Evolutionary conservation across 331 rosid species (phyloP).

Genomic region (Phaseolus coccineus): DNA sequence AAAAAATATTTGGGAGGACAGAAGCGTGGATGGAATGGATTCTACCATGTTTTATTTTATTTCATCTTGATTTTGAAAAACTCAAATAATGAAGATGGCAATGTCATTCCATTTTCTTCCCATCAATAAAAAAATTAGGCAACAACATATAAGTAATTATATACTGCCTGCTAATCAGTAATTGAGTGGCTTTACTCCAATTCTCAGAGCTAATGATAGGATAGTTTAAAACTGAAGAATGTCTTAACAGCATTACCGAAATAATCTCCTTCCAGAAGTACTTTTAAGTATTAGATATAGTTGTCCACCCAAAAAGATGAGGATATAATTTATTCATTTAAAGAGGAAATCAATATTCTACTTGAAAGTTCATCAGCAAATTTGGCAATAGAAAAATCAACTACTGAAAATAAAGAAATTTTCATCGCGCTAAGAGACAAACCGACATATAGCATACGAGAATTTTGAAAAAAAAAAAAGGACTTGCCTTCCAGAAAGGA

Average conservation of each 20-base stretch:
- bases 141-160: background rate
- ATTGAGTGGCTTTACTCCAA: background rate
- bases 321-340: background rate
- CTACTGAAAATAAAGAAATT: background rate
- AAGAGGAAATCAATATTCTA: constrained; percentile 7
- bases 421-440: background rate
- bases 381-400: background rate
- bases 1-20: background rate
- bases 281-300: background rate
- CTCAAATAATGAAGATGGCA: background rate
- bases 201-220: background rate
- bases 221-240: background rate
- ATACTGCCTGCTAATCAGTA: background rate
- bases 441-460: background rate
- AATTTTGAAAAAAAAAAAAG: background rate
- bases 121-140: background rate
- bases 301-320: background rate
- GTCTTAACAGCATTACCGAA: background rate
- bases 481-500: constrained; percentile 29
- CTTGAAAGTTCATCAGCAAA: background rate
- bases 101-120: background rate
- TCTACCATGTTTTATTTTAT: background rate
- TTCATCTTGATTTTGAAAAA: background rate
- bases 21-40: background rate
- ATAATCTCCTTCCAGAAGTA: constrained; percentile 2